Evolutionary conservation across 2,329 filamentous ascomycete species (phyloP), one percentile per base, ranked within the genome.

Genomic region (Zasmidium citrigriseum): DNA sequence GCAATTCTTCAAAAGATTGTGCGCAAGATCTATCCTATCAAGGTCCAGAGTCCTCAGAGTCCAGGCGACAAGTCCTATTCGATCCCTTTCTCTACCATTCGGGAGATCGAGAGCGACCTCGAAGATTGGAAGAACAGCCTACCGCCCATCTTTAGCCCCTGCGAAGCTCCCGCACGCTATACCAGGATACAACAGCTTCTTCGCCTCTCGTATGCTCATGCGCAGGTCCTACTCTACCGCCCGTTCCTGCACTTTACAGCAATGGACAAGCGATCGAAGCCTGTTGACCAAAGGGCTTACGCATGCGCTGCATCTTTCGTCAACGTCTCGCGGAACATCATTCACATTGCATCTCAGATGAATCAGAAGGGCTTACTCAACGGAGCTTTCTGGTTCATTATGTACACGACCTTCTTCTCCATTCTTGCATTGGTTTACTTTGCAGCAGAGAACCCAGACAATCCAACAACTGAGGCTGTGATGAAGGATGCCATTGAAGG

Each of bases 201-300:
- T 20, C 83, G 90, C 34, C 88, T 95, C 73, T 85, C 87, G n/a
- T 93, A 90, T 70, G 89, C 89, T 1, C 89, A 93, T 68, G 89
- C 92, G 4, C 90, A 93, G 69, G 87, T 95, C 72, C 86, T 95
- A 69, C 77, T 95, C 1, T 95, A 95, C 68, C 82, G 91, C 18
- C 91, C 91, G 0, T 95, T 95, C 71, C 77, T 95, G 12, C 91
- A 95, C 71, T 95, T 93, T 65, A 86, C 91, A 16, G 91, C 90
- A 7, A 86, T 86, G 46, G 71, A 76, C 20, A 76, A 76, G 63
- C 74, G 75, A 56, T 77, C 77, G 7, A 79, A 78, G 48, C 76
- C 76, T 48, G 78, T 90, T n/a, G 89, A 93, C 66, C 87, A 91
- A 65, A 81, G 89, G 53, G 90, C 89, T 1, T 93, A 91, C 70